phyloP scores from a whole-genome alignment of 257 asterid species.

The Linderniella brevidens region DNA sequence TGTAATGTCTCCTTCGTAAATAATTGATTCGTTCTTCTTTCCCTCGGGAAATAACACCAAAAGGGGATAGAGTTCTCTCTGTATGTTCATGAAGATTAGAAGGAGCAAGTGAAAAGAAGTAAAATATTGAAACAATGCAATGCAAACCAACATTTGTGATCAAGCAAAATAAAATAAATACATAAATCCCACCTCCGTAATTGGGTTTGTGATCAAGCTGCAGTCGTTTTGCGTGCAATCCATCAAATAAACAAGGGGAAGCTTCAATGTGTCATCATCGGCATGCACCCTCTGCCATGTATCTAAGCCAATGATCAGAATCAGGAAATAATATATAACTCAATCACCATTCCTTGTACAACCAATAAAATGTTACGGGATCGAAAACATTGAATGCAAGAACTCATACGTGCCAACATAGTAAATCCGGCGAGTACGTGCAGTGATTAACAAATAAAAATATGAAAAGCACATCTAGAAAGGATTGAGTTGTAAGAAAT shows the following conservation, averaged over 20 bases:
- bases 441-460: too few relatives aligned
- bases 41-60: slow-evolving; percentile 67
- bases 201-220: slow-evolving; percentile 40
- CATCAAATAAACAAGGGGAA: slow-evolving; percentile 80
- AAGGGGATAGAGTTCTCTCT: slow-evolving; percentile 81
- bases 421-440: too few relatives aligned
- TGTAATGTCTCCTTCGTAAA: slow-evolving; percentile 55
- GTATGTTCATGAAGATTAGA: slow-evolving; percentile 21
- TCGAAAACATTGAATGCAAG: neutral
- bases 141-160: slow-evolving; percentile 19
- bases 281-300: slow-evolving; percentile 35
- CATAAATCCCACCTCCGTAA: slow-evolving; percentile 39
- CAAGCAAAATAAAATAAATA: slow-evolving; percentile 12
- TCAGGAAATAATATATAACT: slow-evolving; percentile 10
- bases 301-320: slow-evolving; percentile 34
- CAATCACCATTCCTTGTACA: slow-evolving; percentile 2
- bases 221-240: slow-evolving; percentile 88
- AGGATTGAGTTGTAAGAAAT: neutral
- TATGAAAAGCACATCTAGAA: neutral
- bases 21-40: slow-evolving; percentile 33
- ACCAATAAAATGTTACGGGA: neutral
- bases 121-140: neutral
- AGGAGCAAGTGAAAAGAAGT: neutral
- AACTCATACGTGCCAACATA: too few relatives aligned
- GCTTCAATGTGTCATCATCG: slow-evolving; percentile 21